Evolutionary conservation across 192 early-diverging fungal species (phyloP).

Genomic region (Haplosporangium gracile): DNA sequence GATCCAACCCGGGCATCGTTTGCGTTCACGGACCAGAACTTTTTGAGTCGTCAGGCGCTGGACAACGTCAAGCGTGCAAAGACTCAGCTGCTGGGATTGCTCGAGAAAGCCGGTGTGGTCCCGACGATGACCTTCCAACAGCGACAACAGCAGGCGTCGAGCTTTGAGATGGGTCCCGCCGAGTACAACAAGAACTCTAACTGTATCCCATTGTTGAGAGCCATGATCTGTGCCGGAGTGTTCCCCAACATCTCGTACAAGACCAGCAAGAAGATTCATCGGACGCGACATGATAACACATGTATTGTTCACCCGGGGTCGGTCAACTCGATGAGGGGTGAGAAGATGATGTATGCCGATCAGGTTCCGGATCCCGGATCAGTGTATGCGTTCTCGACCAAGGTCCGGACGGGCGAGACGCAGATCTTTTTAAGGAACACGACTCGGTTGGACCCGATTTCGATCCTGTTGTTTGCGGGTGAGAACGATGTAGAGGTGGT

Average conservation of each 20-base stretch:
- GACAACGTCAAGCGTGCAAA: constrained; percentile 60
- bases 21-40: constrained; percentile 60
- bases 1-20: constrained; percentile 44
- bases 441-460: constrained; percentile 55
- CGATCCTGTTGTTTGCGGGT: constrained; percentile 58
- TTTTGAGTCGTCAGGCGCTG: constrained; percentile 55
- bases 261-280: constrained; percentile 54
- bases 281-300: constrained; percentile 57
- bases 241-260: constrained; percentile 77
- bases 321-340: constrained; percentile 56
- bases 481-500: constrained; percentile 53
- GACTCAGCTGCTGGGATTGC: constrained; percentile 55
- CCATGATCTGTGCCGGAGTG: constrained; percentile 85
- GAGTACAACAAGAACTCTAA: constrained; percentile 71
- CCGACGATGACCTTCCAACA: constrained; percentile 49
- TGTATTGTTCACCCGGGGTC: constrained; percentile 59
- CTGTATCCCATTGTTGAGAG: constrained; percentile 74
- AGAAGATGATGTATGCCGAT: constrained; percentile 31
- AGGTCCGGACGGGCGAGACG: constrained; percentile 52
- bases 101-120: constrained; percentile 59
- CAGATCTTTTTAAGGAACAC: constrained; percentile 60
- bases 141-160: constrained; percentile 31
- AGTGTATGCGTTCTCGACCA: constrained; percentile 59
- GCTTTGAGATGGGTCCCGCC: constrained; percentile 55
- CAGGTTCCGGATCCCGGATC: constrained; percentile 50